These are phyloP conservation scores for Helotiales sp. DNA, from an alignment of 2,329 filamentous ascomycete species.

Conservation along the genomic window DNA sequence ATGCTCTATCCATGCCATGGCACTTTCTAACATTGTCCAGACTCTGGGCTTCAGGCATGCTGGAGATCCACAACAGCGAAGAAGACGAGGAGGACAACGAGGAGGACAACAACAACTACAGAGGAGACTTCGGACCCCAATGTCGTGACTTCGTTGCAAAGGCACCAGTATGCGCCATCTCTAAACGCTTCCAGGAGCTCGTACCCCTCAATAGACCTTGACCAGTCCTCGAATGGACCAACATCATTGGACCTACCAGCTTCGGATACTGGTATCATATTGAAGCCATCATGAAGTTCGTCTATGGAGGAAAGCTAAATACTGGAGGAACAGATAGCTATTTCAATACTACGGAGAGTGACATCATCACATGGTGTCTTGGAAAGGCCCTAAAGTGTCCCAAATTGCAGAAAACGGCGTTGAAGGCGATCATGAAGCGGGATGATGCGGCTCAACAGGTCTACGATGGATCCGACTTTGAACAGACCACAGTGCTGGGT, in stretches of 20 bases:
- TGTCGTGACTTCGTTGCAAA: background rate
- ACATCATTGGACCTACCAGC: background rate
- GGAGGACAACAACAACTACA: no score
- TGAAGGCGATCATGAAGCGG: conserved; percentile 7
- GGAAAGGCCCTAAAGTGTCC: background rate
- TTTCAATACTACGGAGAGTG: background rate
- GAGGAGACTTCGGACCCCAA: background rate
- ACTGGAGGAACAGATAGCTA: background rate
- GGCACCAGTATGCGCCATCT: background rate
- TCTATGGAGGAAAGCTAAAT: background rate
- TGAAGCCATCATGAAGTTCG: background rate
- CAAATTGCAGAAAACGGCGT: background rate
- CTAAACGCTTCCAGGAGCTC: conserved; percentile 2
- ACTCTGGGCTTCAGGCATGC: conserved; percentile 2
- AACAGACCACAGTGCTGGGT: background rate
- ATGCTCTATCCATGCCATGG: background rate
- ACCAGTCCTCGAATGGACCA: conserved; percentile 2
- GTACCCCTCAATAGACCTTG: background rate
- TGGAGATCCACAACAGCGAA: background rate
- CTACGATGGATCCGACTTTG: no score
- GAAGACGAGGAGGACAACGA: background rate
- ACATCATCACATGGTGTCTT: conserved; percentile 6
- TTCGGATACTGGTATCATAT: background rate
- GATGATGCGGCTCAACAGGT: background rate
- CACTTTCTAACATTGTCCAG: background rate